phyloP scores from a whole-genome alignment of 805 yeast species.

The Teunomyces funiuensis region DNA sequence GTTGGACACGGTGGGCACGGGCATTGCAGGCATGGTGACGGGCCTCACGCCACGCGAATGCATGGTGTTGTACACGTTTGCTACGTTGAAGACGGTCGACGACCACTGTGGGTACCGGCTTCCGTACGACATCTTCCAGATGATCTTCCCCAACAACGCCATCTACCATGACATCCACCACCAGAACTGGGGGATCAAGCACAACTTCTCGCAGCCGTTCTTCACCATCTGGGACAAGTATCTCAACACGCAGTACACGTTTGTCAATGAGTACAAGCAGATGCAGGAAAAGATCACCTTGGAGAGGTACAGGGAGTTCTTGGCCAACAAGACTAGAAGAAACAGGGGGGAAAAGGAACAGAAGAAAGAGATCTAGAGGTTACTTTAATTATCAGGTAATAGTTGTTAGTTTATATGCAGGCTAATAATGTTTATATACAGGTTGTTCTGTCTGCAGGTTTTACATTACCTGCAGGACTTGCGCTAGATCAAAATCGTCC shows the following conservation, averaged over 20 bases:
- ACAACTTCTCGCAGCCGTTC: constrained; percentile 93
- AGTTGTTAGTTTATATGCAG: background rate
- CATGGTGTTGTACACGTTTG: constrained; percentile 71
- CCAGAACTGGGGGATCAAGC: constrained; percentile 91
- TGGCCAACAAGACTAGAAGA: constrained; percentile 38
- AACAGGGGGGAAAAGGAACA: constrained; percentile 5
- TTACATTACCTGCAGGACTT: background rate
- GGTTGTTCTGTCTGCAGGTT: background rate
- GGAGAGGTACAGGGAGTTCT: constrained; percentile 61
- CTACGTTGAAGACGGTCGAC: constrained; percentile 95
- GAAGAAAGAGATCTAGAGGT: constrained; percentile 10
- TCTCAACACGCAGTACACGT: constrained; percentile 68
- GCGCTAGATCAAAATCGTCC: background rate
- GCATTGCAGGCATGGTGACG: constrained; percentile 66
- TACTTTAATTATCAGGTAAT: background rate
- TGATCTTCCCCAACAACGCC: constrained; percentile 90
- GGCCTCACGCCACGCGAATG: constrained; percentile 76
- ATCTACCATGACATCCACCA: constrained; percentile 97
- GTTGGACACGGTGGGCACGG: constrained; percentile 90
- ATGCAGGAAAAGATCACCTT: constrained; percentile 68
- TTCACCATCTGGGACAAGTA: constrained; percentile 89
- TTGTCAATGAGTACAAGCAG: constrained; percentile 59
- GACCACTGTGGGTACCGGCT: constrained; percentile 98
- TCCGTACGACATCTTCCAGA: constrained; percentile 89
- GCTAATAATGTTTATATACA: background rate